Base-by-base conservation (phyloP, 1,139 yeast species). In the Pichia sp. region DNA sequence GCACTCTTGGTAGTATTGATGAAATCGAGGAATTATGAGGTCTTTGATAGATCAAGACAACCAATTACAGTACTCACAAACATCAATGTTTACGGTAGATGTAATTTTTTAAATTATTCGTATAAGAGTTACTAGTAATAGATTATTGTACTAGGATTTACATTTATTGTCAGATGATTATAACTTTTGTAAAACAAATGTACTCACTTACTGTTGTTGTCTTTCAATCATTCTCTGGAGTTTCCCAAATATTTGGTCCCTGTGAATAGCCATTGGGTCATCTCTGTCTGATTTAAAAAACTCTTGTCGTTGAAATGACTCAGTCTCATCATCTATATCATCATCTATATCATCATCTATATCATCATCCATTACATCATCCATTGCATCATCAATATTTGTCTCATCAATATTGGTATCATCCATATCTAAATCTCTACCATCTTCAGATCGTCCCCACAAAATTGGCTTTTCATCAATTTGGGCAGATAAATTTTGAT, bases 241-340 rank as follows among this genome's bases (percentile, higher is more conserved):
- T 48, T 66, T 68, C 1, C 78, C 78, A 60, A 82, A 81, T 4
- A 82, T 80, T 46, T 62, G 68, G 52, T 82, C 89, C 44, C 89
- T 63, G 55, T 81, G 82, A 2, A 71, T 68, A 0, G 87, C 86
- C 54, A 80, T 42, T 7, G 78, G 80, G 53, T 80, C 82, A 30
- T 78, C 77, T 34, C 65, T 68, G 44, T 81, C 87, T 6, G 64
- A 60, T 2, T 70, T 67, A 55, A 80, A 80, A 54, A 78, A 79
- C 9, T 58, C 58, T 49, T 78, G 71, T 41, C 84, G 62, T 47
- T 66, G 60, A 37, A 62, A 65, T 3, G 53, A 60, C 30, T 54
- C 60, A 5, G 23, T 63, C 37, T 62, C 61, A n/a, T 59, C 62
- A 22, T 59, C 66, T 12, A 16, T 46, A 11, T 16, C 34, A 12